These are phyloP conservation scores for Fusarium luffae DNA, from an alignment of 2,329 filamentous ascomycete species.

Conservation along the genomic window DNA sequence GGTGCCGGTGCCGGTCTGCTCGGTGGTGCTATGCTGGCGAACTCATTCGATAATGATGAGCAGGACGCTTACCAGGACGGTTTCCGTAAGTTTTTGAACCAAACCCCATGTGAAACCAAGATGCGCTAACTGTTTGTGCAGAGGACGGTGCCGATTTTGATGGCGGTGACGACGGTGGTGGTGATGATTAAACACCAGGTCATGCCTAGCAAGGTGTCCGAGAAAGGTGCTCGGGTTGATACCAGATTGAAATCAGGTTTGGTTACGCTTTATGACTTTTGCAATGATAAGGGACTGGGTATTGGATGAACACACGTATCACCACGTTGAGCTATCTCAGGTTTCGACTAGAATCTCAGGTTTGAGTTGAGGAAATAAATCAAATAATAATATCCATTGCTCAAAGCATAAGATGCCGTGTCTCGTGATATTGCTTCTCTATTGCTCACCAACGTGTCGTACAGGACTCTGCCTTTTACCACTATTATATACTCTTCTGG, in stretches of 20 bases:
- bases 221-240: background rate
- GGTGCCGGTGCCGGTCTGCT: conserved; percentile 85
- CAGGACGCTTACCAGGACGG: conserved; percentile 66
- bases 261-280: conserved; percentile 19
- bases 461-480: background rate
- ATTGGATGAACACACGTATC: background rate
- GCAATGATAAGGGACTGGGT: conserved; percentile 5
- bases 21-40: conserved; percentile 77
- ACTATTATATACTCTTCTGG: background rate
- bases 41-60: conserved; percentile 73
- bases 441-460: background rate
- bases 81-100: conserved; percentile 49
- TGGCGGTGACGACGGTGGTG: conserved; percentile 30
- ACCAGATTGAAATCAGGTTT: background rate
- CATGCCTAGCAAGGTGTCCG: background rate
- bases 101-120: background rate
- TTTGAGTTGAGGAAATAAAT: background rate
- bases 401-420: conserved; percentile 4
- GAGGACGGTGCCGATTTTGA: conserved; percentile 49
- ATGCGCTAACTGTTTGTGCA: conserved; percentile 40
- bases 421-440: conserved; percentile 13
- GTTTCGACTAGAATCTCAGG: background rate
- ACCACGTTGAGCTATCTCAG: background rate
- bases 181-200: conserved; percentile 26
- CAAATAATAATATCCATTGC: conserved; percentile 8